phyloP scores from a whole-genome alignment of 805 yeast genomes.

The Komagataella populi region DNA sequence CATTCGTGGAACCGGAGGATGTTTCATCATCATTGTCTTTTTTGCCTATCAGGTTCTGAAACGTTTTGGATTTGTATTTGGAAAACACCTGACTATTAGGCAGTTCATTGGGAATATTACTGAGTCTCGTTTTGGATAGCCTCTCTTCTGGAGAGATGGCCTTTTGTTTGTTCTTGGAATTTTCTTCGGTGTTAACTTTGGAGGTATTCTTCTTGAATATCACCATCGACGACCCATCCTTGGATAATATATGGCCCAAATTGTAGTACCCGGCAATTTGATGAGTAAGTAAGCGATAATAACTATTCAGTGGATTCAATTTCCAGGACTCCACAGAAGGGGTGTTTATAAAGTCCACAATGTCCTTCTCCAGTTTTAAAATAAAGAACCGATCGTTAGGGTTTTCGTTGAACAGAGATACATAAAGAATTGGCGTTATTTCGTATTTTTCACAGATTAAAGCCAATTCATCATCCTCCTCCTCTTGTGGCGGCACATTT shows the following conservation, averaged over 20 bases:
- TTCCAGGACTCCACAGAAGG: slow-evolving; percentile 25
- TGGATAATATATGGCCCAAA: slow-evolving; percentile 40
- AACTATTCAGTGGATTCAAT: slow-evolving; percentile 50
- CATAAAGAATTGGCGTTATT: slow-evolving; percentile 7
- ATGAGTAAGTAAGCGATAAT: slow-evolving; percentile 53
- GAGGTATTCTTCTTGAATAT: slow-evolving; percentile 22
- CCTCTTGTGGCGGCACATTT: not conserved
- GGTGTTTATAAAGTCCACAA: slow-evolving; percentile 28
- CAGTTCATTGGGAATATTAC: slow-evolving; percentile 10
- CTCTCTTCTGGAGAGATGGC: slow-evolving; percentile 12
- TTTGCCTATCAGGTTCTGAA: not conserved
- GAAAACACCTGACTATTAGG: not conserved
- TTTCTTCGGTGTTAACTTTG: slow-evolving; percentile 20
- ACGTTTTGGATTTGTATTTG: not conserved
- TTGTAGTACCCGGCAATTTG: slow-evolving; percentile 56
- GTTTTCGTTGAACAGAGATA: slow-evolving; percentile 23
- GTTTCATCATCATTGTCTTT: not conserved
- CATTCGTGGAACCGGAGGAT: not conserved
- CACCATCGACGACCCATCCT: slow-evolving; percentile 35
- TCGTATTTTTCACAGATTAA: slow-evolving; percentile 8
- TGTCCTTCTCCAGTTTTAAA: slow-evolving; percentile 30
- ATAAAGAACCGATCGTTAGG: slow-evolving; percentile 36
- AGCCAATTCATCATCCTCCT: slow-evolving; percentile 4
- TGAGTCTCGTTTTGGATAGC: slow-evolving; percentile 15
- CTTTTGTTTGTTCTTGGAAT: slow-evolving; percentile 10